Evolutionary conservation across 176 grass and related monocot genomes (phyloP).

Genomic region (Hsuehochloa calcarea): DNA sequence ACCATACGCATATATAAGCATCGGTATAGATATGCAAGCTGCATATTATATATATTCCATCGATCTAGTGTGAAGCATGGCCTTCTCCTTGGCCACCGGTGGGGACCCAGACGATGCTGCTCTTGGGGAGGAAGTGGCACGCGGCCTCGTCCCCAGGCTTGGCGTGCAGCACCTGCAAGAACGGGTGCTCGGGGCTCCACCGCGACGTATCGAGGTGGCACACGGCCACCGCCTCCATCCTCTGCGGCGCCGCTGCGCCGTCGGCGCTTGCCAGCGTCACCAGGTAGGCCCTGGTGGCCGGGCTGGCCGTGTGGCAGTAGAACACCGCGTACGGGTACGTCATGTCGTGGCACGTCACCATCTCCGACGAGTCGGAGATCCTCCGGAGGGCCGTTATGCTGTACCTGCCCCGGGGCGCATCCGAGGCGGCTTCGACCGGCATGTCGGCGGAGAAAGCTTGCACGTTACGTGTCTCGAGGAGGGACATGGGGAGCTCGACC

Average conservation of each 20-base stretch:
- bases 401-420: not conserved
- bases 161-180: not conserved
- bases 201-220: constrained; percentile 15
- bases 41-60: no score
- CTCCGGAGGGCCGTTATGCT: not conserved
- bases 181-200: constrained; percentile 15
- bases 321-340: constrained; percentile 30
- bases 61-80: not conserved
- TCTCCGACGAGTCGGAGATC: not conserved
- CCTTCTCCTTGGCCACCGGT: not conserved
- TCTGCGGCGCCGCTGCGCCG: not conserved
- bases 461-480: not conserved
- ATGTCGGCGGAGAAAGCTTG: not conserved
- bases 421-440: not conserved
- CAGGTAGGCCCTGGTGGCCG: not conserved
- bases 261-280: not conserved
- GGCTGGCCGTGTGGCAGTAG: constrained; percentile 23
- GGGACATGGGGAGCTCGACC: not conserved
- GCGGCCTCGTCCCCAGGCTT: constrained; percentile 9
- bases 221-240: constrained; percentile 6
- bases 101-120: constrained; percentile 3
- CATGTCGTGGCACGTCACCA: constrained; percentile 25
- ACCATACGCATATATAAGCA: no score
- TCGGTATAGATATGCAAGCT: no score
- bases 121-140: constrained; percentile 34